Evolutionary conservation across 73 alveolate species (phyloP), one percentile per base, ranked within the genome.

Genomic region (Symbiodinium pilosum): DNA sequence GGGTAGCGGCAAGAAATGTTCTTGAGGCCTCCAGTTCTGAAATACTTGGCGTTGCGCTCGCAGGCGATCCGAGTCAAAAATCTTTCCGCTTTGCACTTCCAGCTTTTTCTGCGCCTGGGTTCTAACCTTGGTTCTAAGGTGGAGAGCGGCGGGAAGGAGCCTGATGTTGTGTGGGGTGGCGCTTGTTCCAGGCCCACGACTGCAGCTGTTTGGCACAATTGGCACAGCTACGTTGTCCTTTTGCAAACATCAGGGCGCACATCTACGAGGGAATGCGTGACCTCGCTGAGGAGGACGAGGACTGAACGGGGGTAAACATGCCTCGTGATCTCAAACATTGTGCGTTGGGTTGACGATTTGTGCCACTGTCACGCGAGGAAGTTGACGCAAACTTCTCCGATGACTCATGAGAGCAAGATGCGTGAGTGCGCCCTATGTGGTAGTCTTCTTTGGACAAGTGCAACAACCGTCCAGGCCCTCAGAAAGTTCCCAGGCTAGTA

Each of bases 271-370:
- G 77, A 64, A 64, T 64, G 77, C 38, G 77, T 21, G 77, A 64
- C 77, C 77, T 64, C 38, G 77, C 77, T 36, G 77, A 64, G 77
- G 77, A 64, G 77, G 77, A 64, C 3, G 77, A 64, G 77, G 77
- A 24, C 21, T 0, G 28, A 9, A 47, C 59, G n/a, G n/a, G n/a
- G n/a, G n/a, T n/a, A n/a, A n/a, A n/a, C 71, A 0, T 54, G 71
- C 0, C n/a, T n/a, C n/a, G n/a, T n/a, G n/a, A n/a, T n/a, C n/a
- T n/a, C n/a, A n/a, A n/a, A n/a, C n/a, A n/a, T n/a, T n/a, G n/a
- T n/a, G n/a, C n/a, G n/a, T n/a, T n/a, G n/a, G n/a, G n/a, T n/a
- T n/a, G n/a, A n/a, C n/a, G n/a, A n/a, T n/a, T n/a, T 47, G 59
- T 64, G 77, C 1, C 28, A 36, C 77, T 32, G 11, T 18, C 30